These are phyloP conservation scores for Arabidopsis thaliana DNA, from an alignment of 345 rosid genomes.

Conservation along the genomic window TAIR10.1 NC_003074.8:18888501-18889000, in stretches of 20 bases:
- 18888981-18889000: not conserved
- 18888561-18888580: not conserved
- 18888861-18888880: not conserved
- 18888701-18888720: constrained; percentile 3
- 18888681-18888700: not conserved
- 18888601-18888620: no score
- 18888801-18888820: not conserved
- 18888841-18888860: not conserved
- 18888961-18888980: not conserved
- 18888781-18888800: not conserved
- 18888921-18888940: constrained; percentile 36
- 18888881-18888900: constrained; percentile 1
- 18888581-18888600: no score
- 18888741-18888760: not conserved
- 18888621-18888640: not conserved
- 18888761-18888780: not conserved
- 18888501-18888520: not conserved
- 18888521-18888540: not conserved
- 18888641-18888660: not conserved
- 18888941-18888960: constrained; percentile 28
- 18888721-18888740: not conserved
- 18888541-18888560: not conserved
- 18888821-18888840: not conserved
- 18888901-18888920: constrained; percentile 4
- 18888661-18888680: not conserved